Evolutionary conservation across 2,329 filamentous ascomycete genomes (phyloP).

Genomic region (Eurotiales sp.): DNA sequence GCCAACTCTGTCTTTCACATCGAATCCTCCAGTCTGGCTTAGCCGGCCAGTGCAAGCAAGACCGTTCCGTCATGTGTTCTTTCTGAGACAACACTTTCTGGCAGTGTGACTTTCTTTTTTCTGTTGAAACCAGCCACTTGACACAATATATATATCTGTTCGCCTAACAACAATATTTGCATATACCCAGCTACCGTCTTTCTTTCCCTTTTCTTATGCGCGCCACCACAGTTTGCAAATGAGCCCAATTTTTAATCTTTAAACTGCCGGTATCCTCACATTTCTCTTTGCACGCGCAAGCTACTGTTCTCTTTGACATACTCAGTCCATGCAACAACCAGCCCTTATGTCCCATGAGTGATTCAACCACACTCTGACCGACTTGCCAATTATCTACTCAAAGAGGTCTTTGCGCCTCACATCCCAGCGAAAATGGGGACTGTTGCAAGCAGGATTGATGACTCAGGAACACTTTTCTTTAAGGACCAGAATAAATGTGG

Average conservation of each 20-base stretch:
- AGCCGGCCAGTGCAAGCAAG: background rate
- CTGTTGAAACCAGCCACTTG: background rate
- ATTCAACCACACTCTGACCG: background rate
- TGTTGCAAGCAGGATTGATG: constrained; percentile 83
- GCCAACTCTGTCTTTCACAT: no score
- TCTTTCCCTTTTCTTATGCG: background rate
- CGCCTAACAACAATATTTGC: background rate
- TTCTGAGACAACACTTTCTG: constrained; percentile 2
- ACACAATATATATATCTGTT: background rate
- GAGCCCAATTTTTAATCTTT: background rate
- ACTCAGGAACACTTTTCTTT: constrained; percentile 72
- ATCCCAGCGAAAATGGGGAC: constrained; percentile 68
- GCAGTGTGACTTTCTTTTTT: background rate
- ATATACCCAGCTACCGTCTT: background rate
- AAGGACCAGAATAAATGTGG: constrained; percentile 89
- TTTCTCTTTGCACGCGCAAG: background rate
- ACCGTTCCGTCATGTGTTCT: constrained; percentile 11
- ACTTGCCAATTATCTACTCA: background rate
- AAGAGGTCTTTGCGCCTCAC: background rate
- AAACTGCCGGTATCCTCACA: constrained; percentile 9
- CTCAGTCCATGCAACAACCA: background rate
- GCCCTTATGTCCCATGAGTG: background rate
- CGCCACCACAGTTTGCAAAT: background rate
- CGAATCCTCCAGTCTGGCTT: background rate
- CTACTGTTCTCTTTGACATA: background rate